These are phyloP conservation scores for Pogostemon cablin DNA, from an alignment of 257 asterid genomes.

Conservation along the genomic window DNA sequence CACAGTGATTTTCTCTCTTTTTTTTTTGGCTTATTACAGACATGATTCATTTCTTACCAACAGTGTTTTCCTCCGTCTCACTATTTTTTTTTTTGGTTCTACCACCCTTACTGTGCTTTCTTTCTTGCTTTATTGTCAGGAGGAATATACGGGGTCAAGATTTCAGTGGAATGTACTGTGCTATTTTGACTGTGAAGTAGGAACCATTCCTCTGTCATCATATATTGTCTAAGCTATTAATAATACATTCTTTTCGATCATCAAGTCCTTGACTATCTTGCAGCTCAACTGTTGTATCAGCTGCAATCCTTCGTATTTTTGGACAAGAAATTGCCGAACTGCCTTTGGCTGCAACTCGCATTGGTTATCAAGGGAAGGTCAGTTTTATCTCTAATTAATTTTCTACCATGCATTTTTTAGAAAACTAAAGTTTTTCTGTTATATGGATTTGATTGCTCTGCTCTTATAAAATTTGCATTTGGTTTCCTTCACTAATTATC, in stretches of 20 bases:
- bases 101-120: constrained; percentile 2
- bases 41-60: constrained; percentile 21
- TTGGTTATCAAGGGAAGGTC: constrained; percentile 82
- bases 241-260: constrained; percentile 27
- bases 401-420: constrained; percentile 7
- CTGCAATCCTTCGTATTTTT: constrained; percentile 85
- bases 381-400: constrained; percentile 28
- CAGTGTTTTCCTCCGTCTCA: constrained; percentile 5
- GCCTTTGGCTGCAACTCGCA: constrained; percentile 92
- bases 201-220: constrained; percentile 23
- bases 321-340: constrained; percentile 95
- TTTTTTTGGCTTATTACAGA: constrained; percentile 12
- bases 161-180: constrained; percentile 95
- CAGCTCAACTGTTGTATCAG: constrained; percentile 95
- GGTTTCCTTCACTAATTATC: constrained; percentile 11
- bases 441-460: background rate
- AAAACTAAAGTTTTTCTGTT: constrained; percentile 14
- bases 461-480: background rate
- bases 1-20: background rate
- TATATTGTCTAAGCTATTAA: constrained; percentile 21
- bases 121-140: constrained; percentile 48
- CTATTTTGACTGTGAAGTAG: constrained; percentile 87
- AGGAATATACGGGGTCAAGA: constrained; percentile 97
- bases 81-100: constrained; percentile 19
- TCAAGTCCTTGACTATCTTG: constrained; percentile 37